A percentile compares a stretch with the other conserved stretches of the same genome.
phyloP scores from a whole-genome alignment of 2,329 filamentous ascomycete genomes.

The Cordyceps cicadae region DNA sequence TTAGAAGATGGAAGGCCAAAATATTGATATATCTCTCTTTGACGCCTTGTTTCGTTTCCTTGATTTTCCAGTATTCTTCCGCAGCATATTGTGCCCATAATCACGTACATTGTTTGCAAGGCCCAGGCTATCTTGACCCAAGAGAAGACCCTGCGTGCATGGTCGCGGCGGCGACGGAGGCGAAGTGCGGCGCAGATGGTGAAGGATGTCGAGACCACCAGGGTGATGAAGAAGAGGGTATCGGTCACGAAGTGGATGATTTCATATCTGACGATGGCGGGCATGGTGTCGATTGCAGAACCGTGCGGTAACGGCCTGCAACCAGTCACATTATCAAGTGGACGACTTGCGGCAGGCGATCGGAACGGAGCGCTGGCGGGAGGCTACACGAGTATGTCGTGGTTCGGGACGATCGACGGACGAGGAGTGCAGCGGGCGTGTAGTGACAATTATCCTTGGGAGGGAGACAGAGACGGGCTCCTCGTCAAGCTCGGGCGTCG shows the following conservation, averaged over 20 bases:
- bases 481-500: no score
- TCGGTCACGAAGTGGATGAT: constrained; percentile 9
- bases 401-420: neutral
- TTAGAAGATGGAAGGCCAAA: neutral
- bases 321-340: constrained; percentile 6
- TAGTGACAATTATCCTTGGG: neutral
- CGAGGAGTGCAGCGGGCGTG: neutral
- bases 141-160: constrained; percentile 9
- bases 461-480: no score
- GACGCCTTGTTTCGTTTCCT: no score
- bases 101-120: constrained; percentile 1
- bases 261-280: constrained; percentile 1
- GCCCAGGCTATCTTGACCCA: constrained; percentile 11
- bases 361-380: neutral
- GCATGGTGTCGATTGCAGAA: constrained; percentile 7
- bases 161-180: constrained; percentile 8
- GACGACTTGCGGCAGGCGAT: neutral
- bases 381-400: neutral
- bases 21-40: no score
- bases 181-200: constrained; percentile 3
- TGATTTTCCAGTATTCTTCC: no score
- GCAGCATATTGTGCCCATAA: no score
- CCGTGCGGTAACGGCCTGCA: constrained; percentile 4
- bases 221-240: neutral
- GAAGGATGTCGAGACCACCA: constrained; percentile 8